Evolutionary conservation across 257 asterid species (phyloP).

Genomic region (Ilex asprella): DNA sequence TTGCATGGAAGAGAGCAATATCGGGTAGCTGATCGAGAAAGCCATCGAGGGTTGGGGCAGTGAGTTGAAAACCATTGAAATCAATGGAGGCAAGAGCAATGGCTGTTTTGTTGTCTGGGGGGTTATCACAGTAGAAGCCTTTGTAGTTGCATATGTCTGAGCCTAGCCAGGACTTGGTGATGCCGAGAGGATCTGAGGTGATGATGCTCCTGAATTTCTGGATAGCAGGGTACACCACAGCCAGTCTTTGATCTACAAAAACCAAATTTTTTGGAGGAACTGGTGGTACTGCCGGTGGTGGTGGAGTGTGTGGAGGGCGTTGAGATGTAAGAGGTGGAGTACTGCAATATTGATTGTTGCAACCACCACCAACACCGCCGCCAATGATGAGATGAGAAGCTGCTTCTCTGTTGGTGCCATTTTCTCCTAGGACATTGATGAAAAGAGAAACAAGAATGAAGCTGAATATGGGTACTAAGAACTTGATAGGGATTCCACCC

Average conservation of each 20-base stretch:
- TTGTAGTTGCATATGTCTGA: conserved; percentile 51
- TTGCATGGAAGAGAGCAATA: conserved; percentile 76
- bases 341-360: not conserved
- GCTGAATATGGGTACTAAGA: conserved; percentile 1
- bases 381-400: conserved; percentile 2
- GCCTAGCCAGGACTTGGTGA: conserved; percentile 64
- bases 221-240: conserved; percentile 53
- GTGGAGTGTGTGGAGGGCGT: not conserved
- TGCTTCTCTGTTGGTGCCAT: conserved; percentile 5
- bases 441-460: conserved; percentile 10
- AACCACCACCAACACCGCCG: conserved; percentile 1
- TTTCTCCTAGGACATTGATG: conserved; percentile 5
- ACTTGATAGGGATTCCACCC: conserved; percentile 2
- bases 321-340: not conserved
- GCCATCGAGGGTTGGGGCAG: conserved; percentile 52
- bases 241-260: conserved; percentile 57
- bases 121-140: conserved; percentile 67
- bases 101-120: conserved; percentile 75
- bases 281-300: conserved; percentile 10
- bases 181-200: conserved; percentile 55
- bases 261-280: conserved; percentile 14
- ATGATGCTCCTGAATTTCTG: conserved; percentile 54
- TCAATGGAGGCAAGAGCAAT: conserved; percentile 67
- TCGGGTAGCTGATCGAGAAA: conserved; percentile 74
- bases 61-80: conserved; percentile 64